phyloP scores from a whole-genome alignment of 768 basidiomycete species.

The Tulasnella sp. region DNA sequence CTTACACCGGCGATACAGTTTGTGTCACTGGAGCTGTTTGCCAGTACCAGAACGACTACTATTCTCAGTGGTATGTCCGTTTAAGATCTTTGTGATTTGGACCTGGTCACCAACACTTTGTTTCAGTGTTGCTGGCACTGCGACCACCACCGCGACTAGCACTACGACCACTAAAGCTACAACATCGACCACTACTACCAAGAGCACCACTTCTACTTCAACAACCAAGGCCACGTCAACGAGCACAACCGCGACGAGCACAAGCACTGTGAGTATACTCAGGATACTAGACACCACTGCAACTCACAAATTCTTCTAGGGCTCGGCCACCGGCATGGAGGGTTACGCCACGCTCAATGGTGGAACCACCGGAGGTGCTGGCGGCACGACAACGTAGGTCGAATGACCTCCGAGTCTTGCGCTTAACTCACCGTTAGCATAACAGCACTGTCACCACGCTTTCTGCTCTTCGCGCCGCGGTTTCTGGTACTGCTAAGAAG shows the following conservation, averaged over 20 bases:
- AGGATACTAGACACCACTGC: too few species aligned
- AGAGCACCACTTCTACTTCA: not conserved
- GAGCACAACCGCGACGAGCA: not conserved
- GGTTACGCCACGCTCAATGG: slow-evolving; percentile 19
- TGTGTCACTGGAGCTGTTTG: not conserved
- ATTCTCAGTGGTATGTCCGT: not conserved
- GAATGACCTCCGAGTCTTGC: not conserved
- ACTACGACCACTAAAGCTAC: not conserved
- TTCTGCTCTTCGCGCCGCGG: slow-evolving; percentile 16
- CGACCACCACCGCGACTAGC: not conserved
- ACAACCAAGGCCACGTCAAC: not conserved
- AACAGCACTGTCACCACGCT: slow-evolving; percentile 17
- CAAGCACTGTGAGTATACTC: not conserved
- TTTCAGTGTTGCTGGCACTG: not conserved
- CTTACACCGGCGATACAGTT: not conserved
- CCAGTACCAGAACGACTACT: not conserved
- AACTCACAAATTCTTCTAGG: too few species aligned
- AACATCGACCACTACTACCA: not conserved
- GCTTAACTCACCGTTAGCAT: not conserved
- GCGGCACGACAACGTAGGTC: slow-evolving; percentile 17
- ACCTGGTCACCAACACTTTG: not conserved
- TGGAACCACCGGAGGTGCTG: slow-evolving; percentile 20
- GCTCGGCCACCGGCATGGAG: not conserved
- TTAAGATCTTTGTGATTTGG: not conserved
- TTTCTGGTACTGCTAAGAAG: slow-evolving; percentile 16